Percentiles rank a stretch among this genome's conserved stretches.
These are phyloP conservation scores for Phytophthora ramorum DNA, from an alignment of 352 stramenopile species.

Conservation along the genomic window DNA sequence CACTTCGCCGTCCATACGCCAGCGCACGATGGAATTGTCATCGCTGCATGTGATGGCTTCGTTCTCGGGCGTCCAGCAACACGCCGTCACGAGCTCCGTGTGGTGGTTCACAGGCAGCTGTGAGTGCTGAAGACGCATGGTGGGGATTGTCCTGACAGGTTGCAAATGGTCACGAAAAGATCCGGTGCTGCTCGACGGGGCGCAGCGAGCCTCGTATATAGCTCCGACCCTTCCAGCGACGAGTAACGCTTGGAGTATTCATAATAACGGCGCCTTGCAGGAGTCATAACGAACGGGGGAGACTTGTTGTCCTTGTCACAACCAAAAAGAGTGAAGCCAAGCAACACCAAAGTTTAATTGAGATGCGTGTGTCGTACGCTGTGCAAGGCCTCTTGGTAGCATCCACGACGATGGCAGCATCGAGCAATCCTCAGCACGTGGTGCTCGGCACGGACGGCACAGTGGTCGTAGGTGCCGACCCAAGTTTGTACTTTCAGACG, in stretches of 20 bases:
- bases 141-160: not conserved
- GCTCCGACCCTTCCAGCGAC: constrained; percentile 23
- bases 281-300: constrained; percentile 3
- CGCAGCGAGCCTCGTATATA: not conserved
- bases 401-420: constrained; percentile 6
- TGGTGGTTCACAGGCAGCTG: constrained; percentile 80
- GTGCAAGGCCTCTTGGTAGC: constrained; percentile 17
- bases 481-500: constrained; percentile 37
- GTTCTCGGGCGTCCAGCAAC: constrained; percentile 90
- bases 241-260: constrained; percentile 23
- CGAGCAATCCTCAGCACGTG: constrained; percentile 39
- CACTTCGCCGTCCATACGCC: constrained; percentile 88
- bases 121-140: constrained; percentile 84
- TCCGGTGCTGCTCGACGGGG: constrained; percentile 10
- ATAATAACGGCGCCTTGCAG: constrained; percentile 9
- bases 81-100: constrained; percentile 83
- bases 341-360: not conserved
- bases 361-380: constrained; percentile 21
- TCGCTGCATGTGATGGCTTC: constrained; percentile 89
- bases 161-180: constrained; percentile 26
- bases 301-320: constrained; percentile 11
- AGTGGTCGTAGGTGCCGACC: constrained; percentile 38
- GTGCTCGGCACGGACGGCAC: constrained; percentile 47
- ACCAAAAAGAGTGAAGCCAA: constrained; percentile 10
- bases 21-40: constrained; percentile 84